Percentiles rank a stretch among this genome's conserved stretches.
These are phyloP conservation scores for Trichoderma pleuroti DNA, from an alignment of 2,329 filamentous ascomycete species.

Conservation along the genomic window DNA sequence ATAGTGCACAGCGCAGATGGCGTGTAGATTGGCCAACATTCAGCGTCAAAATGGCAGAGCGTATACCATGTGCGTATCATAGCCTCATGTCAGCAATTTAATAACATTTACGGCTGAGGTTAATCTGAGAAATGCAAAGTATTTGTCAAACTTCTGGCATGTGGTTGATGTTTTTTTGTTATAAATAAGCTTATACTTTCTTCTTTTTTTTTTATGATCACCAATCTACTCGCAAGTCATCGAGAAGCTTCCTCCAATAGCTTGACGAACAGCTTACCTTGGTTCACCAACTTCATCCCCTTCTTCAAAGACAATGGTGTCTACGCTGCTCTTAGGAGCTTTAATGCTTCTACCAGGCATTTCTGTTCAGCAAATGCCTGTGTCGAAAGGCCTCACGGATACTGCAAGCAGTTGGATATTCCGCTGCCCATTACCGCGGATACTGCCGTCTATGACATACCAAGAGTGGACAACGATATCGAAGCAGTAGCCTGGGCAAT, in stretches of 20 bases:
- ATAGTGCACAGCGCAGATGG: neutral
- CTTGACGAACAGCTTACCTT: neutral
- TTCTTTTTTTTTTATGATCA: neutral
- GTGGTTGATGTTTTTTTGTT: neutral
- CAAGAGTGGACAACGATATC: slow-evolving; percentile 9
- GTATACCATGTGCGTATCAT: neutral
- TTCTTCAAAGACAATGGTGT: neutral
- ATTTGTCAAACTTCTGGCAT: neutral
- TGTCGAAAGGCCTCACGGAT: neutral
- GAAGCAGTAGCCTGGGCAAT: slow-evolving; percentile 12
- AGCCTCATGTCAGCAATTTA: neutral
- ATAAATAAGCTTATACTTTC: neutral
- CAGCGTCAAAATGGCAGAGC: neutral
- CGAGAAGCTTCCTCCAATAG: neutral
- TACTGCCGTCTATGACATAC: slow-evolving; percentile 3
- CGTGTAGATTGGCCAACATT: neutral
- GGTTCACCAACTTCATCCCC: neutral
- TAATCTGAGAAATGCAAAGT: neutral
- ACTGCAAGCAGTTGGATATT: slow-evolving; percentile 12
- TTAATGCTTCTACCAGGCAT: neutral
- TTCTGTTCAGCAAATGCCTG: neutral
- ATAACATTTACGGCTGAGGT: neutral
- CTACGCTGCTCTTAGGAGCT: neutral
- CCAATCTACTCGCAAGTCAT: neutral
- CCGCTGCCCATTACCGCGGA: neutral